Evolutionary conservation across 1,284 basidiomycete genomes (phyloP), one percentile per base, ranked within the genome.

Genomic region (Cutaneotrichosporon sp.): DNA sequence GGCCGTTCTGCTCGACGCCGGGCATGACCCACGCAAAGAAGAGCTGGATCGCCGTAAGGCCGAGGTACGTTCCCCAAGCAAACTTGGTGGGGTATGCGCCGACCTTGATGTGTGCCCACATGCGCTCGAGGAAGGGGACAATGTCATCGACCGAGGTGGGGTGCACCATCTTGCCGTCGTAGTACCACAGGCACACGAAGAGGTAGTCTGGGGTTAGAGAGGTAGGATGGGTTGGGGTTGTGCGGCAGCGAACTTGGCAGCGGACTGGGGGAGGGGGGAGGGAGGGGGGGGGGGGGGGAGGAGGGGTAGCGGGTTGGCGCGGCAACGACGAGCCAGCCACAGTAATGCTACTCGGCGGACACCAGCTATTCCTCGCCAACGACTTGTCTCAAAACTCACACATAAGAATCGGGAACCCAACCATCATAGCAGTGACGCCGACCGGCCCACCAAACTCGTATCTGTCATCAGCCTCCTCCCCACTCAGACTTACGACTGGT

Each of bases 111-210:
- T 97, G 93, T 14, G 80, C 83, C 86, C 90, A 91, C 91, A 97
- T 94, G 56, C 86, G 85, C 62, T 81, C 75, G 34, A 97, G 79
- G 84, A 96, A 97, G 1, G 95, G 92, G 63, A 82, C 73, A 60
- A 95, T 84, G 69, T 92, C 91, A 55, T 86, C 86, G 26, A 87
- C 64, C 13, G 90, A 89, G 36, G 81, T 82, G 0, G 94, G 94
- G 70, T 86, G 82, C n/a, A 91, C 87, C 50, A 97, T 83, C 72
- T 86, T 84, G 60, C 96, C 96, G 70, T 97, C 90, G 78, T 98
- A 95, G 81, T 94, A 97, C 87, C 91, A 94, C 47, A 98, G 85
- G 76, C 97, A 99, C 71, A 94, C 92, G 92, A 93, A 98, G 70
- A 99, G 87, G 83, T 99, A 99, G 82, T 98, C 98, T 95, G 94